Conservation (phyloP, 129 eudicot species). For the Cynara cardunculus region DNA sequence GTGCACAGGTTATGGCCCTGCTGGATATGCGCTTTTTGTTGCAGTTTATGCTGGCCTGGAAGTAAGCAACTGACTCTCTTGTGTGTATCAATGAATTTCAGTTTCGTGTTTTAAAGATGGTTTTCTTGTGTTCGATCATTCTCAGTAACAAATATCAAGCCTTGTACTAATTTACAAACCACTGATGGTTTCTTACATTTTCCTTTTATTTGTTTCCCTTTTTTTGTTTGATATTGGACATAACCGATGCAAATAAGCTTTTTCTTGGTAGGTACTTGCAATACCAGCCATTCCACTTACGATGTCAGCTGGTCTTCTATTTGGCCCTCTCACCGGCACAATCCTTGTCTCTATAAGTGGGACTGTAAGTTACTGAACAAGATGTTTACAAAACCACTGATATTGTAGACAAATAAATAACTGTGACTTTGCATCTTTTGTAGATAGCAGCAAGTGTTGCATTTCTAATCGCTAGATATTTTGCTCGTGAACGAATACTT, state of each 20-base stretch:
- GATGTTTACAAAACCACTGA: background rate
- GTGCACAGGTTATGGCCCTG: constrained; percentile 91
- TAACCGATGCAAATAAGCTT: too few species aligned
- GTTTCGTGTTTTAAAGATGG: background rate
- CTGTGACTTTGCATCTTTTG: constrained; percentile 7
- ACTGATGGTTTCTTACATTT: too few species aligned
- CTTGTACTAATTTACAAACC: too few species aligned
- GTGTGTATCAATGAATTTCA: background rate
- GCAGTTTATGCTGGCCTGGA: constrained; percentile 97
- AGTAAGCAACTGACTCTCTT: constrained; percentile 61
- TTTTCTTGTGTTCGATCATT: background rate
- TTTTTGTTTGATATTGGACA: too few species aligned
- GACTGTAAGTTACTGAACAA: constrained; percentile 60
- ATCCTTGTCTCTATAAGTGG: constrained; percentile 94
- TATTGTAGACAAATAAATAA: constrained; percentile 4
- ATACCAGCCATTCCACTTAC: constrained; percentile 97
- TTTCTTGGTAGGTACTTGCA: constrained; percentile 69
- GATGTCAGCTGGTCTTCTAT: constrained; percentile 96
- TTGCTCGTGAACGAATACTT: constrained; percentile 98
- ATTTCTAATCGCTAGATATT: constrained; percentile 96
- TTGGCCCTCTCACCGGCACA: constrained; percentile 88
- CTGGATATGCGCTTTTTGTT: constrained; percentile 93
- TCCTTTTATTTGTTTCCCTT: too few species aligned
- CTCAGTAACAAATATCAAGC: too few species aligned
- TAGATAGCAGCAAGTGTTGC: constrained; percentile 98